phyloP scores from a whole-genome alignment of 2,329 filamentous ascomycete genomes.

The Ophiosphaerella narmari region DNA sequence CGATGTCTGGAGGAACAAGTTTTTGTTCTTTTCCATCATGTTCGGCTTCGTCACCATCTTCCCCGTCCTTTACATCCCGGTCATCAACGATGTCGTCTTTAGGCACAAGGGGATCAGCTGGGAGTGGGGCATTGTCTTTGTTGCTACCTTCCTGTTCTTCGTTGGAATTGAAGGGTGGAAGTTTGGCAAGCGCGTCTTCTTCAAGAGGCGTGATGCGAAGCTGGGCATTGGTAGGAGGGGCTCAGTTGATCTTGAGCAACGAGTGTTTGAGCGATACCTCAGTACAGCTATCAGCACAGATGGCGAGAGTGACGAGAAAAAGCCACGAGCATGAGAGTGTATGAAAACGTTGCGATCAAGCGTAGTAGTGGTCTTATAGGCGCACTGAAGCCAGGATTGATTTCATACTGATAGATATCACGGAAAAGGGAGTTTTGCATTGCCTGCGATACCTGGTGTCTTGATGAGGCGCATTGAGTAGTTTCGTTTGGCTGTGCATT shows the following conservation, averaged over 20 bases:
- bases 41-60: conserved; percentile 38
- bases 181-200: conserved; percentile 61
- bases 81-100: conserved; percentile 68
- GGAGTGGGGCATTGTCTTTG: conserved; percentile 72
- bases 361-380: conserved; percentile 1
- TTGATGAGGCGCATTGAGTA: conserved; percentile 10
- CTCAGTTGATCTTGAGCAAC: conserved; percentile 36
- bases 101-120: conserved; percentile 67
- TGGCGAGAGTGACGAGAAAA: conserved; percentile 33
- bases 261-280: conserved; percentile 39
- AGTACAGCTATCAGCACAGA: conserved; percentile 39
- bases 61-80: conserved; percentile 64
- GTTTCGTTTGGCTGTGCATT: conserved; percentile 10
- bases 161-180: conserved; percentile 69
- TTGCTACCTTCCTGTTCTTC: conserved; percentile 67
- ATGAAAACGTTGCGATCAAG: not conserved
- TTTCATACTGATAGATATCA: conserved; percentile 1
- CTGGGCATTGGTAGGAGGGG: conserved; percentile 25
- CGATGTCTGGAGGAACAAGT: conserved; percentile 73
- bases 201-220: conserved; percentile 31
- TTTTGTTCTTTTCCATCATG: conserved; percentile 57
- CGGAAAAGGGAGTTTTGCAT: conserved; percentile 23
- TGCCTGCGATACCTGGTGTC: conserved; percentile 28
- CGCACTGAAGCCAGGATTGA: not conserved
- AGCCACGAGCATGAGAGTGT: conserved; percentile 11